These are phyloP conservation scores for Cladosporium sp. DNA, from an alignment of 2,329 filamentous ascomycete species.

Conservation along the genomic window DNA sequence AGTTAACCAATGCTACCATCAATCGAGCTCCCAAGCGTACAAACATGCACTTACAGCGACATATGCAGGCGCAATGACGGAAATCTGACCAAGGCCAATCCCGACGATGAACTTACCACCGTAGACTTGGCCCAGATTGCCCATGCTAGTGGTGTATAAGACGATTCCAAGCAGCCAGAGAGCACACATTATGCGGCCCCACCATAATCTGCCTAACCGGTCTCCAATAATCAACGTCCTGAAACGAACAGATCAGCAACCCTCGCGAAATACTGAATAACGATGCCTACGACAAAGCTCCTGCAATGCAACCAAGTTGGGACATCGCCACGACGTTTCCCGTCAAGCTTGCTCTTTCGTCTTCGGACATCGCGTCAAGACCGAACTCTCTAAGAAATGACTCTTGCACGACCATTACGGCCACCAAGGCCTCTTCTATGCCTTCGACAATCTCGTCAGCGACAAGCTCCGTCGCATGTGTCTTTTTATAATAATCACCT, in stretches of 20 bases:
- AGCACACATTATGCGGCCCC: constrained; percentile 35
- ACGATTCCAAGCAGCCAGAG: constrained; percentile 38
- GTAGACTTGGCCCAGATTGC: constrained; percentile 45
- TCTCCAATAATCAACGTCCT: constrained; percentile 48
- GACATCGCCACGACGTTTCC: constrained; percentile 71
- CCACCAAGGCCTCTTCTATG: constrained; percentile 68
- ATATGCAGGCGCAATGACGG: constrained; percentile 45
- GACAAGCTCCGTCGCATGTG: not conserved
- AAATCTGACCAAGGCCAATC: constrained; percentile 44
- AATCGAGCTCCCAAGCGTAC: not conserved
- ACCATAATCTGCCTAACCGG: constrained; percentile 36
- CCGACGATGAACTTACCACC: constrained; percentile 55
- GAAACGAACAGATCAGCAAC: constrained; percentile 27
- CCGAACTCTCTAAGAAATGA: constrained; percentile 55
- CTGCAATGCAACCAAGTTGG: constrained; percentile 66
- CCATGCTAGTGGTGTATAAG: constrained; percentile 34
- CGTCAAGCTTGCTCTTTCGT: constrained; percentile 59
- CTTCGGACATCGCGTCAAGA: constrained; percentile 46
- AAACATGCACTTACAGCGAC: constrained; percentile 39
- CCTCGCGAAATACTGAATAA: too few species aligned
- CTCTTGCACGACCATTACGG: constrained; percentile 47
- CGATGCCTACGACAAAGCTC: constrained; percentile 38
- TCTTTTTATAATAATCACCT: constrained; percentile 34
- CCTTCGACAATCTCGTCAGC: not conserved
- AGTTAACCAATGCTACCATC: not conserved